These are phyloP conservation scores for Erigeron philadelphicus DNA, from an alignment of 140 eudicot species.

Conservation along the genomic window DNA sequence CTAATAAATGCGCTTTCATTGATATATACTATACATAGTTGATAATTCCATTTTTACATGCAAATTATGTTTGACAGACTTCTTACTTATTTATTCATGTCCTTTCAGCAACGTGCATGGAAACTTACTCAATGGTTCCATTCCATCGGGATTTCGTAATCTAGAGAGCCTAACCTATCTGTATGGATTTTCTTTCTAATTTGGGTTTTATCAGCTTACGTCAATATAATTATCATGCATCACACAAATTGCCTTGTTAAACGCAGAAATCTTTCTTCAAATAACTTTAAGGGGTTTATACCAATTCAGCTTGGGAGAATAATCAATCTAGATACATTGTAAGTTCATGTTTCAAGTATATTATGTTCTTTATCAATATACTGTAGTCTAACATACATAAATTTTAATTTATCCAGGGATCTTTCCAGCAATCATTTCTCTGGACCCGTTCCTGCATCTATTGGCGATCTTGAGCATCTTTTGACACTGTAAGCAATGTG, in stretches of 20 bases:
- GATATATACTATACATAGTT: not conserved
- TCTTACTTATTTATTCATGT: not conserved
- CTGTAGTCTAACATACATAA: not conserved
- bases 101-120: conserved; percentile 74
- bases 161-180: conserved; percentile 83
- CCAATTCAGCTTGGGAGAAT: conserved; percentile 74
- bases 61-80: no score
- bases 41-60: not conserved
- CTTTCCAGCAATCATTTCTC: conserved; percentile 73
- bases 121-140: conserved; percentile 74
- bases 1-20: not conserved
- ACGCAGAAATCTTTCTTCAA: conserved; percentile 78
- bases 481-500: conserved; percentile 54
- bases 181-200: conserved; percentile 36
- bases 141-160: conserved; percentile 69
- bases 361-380: not conserved
- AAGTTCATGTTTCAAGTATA: conserved; percentile 22
- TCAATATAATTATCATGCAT: not conserved
- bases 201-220: not conserved
- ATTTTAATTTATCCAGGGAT: conserved; percentile 42
- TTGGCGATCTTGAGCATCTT: conserved; percentile 95
- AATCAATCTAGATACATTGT: conserved; percentile 79
- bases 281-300: conserved; percentile 58
- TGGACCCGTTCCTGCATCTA: conserved; percentile 66
- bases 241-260: not conserved